A percentile compares a stretch with the other conserved stretches of the same genome.
These are phyloP conservation scores for Ananas comosus DNA, from an alignment of 176 grass and related monocot genomes.

Conservation along the genomic window DNA sequence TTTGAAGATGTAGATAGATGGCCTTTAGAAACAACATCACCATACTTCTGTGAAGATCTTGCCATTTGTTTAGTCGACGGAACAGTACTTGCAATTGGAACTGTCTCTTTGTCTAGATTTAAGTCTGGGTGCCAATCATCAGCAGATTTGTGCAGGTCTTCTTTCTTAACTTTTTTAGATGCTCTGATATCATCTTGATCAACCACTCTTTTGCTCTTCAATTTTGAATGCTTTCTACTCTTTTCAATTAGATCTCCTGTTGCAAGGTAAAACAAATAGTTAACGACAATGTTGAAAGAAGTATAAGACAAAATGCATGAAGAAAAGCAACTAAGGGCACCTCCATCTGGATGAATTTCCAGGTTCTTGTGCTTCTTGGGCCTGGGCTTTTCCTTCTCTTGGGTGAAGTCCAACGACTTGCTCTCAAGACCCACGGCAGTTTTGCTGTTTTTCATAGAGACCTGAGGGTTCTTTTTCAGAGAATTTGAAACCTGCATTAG, in stretches of 20 bases:
- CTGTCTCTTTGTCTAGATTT: slow-evolving; percentile 25
- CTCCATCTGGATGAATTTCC: slow-evolving; percentile 32
- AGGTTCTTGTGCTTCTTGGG: slow-evolving; percentile 31
- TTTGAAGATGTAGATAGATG: slow-evolving; percentile 26
- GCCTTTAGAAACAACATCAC: slow-evolving; percentile 22
- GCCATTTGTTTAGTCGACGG: slow-evolving; percentile 19
- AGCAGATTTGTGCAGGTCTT: slow-evolving; percentile 11
- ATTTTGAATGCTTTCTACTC: slow-evolving; percentile 30
- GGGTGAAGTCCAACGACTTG: slow-evolving; percentile 4
- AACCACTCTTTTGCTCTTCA: slow-evolving; percentile 21
- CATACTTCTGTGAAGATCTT: slow-evolving; percentile 17
- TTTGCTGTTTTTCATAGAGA: slow-evolving; percentile 24
- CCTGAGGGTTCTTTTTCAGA: slow-evolving; percentile 31
- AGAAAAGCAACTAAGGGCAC: slow-evolving; percentile 16
- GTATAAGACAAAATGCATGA: slow-evolving; percentile 6
- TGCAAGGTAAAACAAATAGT: slow-evolving; percentile 17
- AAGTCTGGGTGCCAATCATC: slow-evolving; percentile 19
- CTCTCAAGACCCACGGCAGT: background rate
- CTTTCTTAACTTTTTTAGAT: slow-evolving; percentile 52
- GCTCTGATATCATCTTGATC: slow-evolving; percentile 28
- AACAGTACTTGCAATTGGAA: slow-evolving; percentile 7
- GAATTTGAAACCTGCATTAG: slow-evolving; percentile 21
- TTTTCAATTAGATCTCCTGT: slow-evolving; percentile 35
- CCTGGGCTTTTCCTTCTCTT: slow-evolving; percentile 29
- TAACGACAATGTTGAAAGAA: slow-evolving; percentile 9